phyloP scores from a whole-genome alignment of 2,329 filamentous ascomycete genomes.

The Ophiobolus disseminans region DNA sequence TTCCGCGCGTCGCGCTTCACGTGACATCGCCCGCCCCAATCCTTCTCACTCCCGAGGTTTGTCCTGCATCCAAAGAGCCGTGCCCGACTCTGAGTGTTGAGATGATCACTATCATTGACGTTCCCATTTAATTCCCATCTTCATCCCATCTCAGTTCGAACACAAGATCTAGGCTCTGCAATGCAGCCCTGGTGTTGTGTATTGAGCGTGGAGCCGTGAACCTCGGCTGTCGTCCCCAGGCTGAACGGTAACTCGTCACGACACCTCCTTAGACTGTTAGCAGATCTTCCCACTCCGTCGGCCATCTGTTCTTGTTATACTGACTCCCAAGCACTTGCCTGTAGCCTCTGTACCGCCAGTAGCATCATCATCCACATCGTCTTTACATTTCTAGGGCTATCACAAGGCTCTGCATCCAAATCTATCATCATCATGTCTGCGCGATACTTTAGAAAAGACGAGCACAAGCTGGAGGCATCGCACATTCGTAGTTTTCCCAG shows the following conservation, averaged over 20 bases:
- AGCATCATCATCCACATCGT: constrained; percentile 2
- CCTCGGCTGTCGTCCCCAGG: constrained; percentile 35
- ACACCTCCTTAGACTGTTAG: constrained; percentile 6
- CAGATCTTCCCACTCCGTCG: neutral
- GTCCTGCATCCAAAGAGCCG: neutral
- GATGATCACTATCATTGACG: neutral
- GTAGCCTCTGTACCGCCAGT: no score
- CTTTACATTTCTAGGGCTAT: neutral
- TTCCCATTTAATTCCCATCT: no score
- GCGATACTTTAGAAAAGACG: constrained; percentile 67
- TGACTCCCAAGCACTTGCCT: neutral
- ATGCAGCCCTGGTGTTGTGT: no score
- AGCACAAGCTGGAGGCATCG: constrained; percentile 71
- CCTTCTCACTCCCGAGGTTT: neutral
- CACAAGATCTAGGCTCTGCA: no score
- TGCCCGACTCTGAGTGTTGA: neutral
- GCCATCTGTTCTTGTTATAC: neutral
- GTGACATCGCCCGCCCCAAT: constrained; percentile 16
- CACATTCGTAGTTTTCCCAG: constrained; percentile 84
- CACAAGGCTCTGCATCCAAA: neutral
- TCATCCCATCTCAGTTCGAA: no score
- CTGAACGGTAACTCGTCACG: constrained; percentile 33
- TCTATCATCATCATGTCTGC: constrained; percentile 44
- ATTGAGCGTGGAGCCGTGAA: constrained; percentile 16
- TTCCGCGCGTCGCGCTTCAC: constrained; percentile 18